A percentile compares a stretch with the other conserved stretches of the same genome.
Evolutionary conservation across 2,329 filamentous ascomycete species (phyloP).

Genomic region (Phaeosphaeriaceae sp.): DNA sequence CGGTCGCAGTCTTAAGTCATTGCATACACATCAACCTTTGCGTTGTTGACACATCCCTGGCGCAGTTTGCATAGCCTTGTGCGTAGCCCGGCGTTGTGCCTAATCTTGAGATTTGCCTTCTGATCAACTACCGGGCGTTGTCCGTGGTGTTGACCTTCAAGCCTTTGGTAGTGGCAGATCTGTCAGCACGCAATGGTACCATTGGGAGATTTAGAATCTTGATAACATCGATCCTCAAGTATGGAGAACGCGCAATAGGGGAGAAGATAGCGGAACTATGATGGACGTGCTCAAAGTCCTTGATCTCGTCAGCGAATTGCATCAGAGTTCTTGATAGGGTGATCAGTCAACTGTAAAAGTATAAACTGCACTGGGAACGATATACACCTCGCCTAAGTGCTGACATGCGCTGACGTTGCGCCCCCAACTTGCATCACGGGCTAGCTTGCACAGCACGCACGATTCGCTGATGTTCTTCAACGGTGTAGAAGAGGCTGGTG

Average conservation of each 20-base stretch:
- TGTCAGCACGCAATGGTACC: background rate
- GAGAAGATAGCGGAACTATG: background rate
- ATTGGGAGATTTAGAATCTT: background rate
- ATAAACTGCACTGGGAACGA: background rate
- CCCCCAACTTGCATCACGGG: background rate
- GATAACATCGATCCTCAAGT: background rate
- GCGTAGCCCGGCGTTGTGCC: background rate
- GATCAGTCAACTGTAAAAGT: background rate
- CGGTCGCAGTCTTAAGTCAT: background rate
- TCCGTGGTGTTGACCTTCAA: background rate
- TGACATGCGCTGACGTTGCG: constrained; percentile 3
- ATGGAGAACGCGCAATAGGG: background rate
- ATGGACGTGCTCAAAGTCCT: background rate
- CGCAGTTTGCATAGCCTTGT: background rate
- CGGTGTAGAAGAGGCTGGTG: constrained; percentile 9
- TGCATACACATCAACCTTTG: background rate
- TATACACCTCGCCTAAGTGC: background rate
- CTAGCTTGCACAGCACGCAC: background rate
- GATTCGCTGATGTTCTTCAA: constrained; percentile 1
- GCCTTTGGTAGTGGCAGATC: background rate
- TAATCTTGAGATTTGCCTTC: background rate
- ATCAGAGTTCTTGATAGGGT: background rate
- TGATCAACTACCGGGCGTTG: background rate
- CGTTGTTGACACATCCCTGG: background rate
- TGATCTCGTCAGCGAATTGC: background rate